Evolutionary conservation across 257 asterid species (phyloP), one percentile per base, ranked within the genome.

Genomic region (Petunia secreta): DNA sequence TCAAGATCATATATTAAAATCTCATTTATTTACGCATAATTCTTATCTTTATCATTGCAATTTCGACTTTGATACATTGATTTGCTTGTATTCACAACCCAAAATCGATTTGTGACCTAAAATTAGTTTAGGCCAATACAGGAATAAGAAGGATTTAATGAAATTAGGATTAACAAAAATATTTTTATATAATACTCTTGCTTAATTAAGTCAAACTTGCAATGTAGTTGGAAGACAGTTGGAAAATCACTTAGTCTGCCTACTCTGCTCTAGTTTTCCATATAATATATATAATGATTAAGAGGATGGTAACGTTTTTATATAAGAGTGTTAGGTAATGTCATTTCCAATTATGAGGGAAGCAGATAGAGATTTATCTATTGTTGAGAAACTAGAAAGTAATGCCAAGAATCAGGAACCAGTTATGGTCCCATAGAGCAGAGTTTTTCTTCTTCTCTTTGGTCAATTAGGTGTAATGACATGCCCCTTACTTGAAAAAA

Each of bases 201-300:
- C 65, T 84, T 63, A 73, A 73, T 81, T 71, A 81, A 85, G 89
- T 87, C 87, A 85, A 78, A 78, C 52, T 80, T 81, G 54, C 80
- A 59, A 80, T 60, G 84, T 78, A 65, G 89, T 83, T 86, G 93
- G 87, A 84, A 81, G 84, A 80, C 83, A 84, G 81, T 80, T 86
- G 83, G 87, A 75, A 89, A 83, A 89, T 89, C 83, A 77, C 40
- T 60, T 55, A 25, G 25, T 25, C 25, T 63, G 77, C 57, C 50
- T 62, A 77, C 44, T 71, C 60, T 41, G 36, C 34, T 25, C 55
- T 71, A 43, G 34, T 39, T 71, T 48, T 71, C 60, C 59, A 48
- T 25, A 25, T 48, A 71, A 71, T 10, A 0, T 41, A 66, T 13
- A 46, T 71, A 48, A 46, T 71, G 34, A 71, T 48, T 71, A 71